These are phyloP conservation scores for Chamaenerion angustifolium DNA, from an alignment of 345 rosid species.

Conservation along the genomic window DNA sequence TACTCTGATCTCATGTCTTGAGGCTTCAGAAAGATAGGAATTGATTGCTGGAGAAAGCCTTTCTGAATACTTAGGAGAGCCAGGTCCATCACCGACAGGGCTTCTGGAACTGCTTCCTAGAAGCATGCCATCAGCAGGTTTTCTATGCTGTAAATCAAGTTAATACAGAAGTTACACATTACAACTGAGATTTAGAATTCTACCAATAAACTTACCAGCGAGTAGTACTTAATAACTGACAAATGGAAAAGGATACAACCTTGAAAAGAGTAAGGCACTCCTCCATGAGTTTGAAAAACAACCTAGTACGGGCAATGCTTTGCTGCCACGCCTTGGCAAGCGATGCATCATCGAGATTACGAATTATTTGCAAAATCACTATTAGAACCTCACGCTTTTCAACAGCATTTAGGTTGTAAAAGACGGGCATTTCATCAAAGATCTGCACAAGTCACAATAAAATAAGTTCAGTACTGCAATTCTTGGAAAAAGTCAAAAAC, in stretches of 20 bases:
- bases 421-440: slow-evolving; percentile 98
- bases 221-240: neutral
- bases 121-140: slow-evolving; percentile 81
- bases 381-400: slow-evolving; percentile 97
- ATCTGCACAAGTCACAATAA: slow-evolving; percentile 43
- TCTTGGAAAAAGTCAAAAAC: neutral
- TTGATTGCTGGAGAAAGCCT: slow-evolving; percentile 95
- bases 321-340: slow-evolving; percentile 97
- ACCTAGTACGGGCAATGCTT: slow-evolving; percentile 92
- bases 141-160: slow-evolving; percentile 58
- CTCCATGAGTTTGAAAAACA: slow-evolving; percentile 95
- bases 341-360: slow-evolving; percentile 88
- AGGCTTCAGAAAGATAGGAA: slow-evolving; percentile 88
- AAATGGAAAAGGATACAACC: slow-evolving; percentile 29
- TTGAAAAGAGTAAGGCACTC: slow-evolving; percentile 90
- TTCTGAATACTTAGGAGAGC: slow-evolving; percentile 95
- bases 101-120: slow-evolving; percentile 83
- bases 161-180: neutral
- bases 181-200: neutral
- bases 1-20: slow-evolving; percentile 93
- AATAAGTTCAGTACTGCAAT: neutral
- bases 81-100: slow-evolving; percentile 66
- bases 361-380: slow-evolving; percentile 79
- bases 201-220: too few species aligned
- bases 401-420: slow-evolving; percentile 82